Percentiles rank a stretch among this genome's conserved stretches.
Evolutionary conservation across 2,329 filamentous ascomycete genomes (phyloP).

Genomic region (Fusarium sp.): DNA sequence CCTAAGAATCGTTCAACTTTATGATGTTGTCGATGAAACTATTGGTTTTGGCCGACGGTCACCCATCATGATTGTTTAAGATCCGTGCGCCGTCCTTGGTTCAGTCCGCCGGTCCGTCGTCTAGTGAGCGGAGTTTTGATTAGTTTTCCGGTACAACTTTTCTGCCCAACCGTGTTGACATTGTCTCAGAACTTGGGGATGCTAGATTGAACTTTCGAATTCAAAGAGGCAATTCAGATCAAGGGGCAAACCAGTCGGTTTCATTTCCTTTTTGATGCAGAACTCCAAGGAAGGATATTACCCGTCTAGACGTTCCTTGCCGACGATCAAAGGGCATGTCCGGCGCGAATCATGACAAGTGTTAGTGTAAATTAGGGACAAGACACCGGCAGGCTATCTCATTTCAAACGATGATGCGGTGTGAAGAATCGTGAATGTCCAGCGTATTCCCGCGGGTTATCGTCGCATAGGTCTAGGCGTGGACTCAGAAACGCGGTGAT

Average conservation of each 20-base stretch:
- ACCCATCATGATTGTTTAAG: not conserved
- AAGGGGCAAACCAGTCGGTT: not conserved
- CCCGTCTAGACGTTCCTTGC: not conserved
- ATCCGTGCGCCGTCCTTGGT: not conserved
- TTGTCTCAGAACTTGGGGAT: not conserved
- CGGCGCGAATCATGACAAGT: not conserved
- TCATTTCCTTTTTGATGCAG: not conserved
- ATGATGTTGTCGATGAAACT: not conserved
- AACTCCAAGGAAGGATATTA: not conserved
- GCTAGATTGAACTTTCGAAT: not conserved
- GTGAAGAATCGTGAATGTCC: not conserved
- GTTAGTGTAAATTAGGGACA: not conserved
- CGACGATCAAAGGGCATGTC: not conserved
- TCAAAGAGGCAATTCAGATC: not conserved
- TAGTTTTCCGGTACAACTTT: not conserved
- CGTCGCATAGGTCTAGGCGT: not conserved
- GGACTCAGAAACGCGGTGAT: not conserved
- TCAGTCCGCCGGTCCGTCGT: not conserved
- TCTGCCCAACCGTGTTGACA: not conserved
- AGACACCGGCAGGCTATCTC: not conserved
- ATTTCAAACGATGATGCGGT: not conserved
- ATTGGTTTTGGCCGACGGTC: not conserved
- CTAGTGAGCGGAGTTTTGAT: slow-evolving; percentile 5
- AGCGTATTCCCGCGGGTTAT: no score
- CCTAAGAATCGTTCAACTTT: not conserved